Evolutionary conservation across 75 land plant species (phyloP).

Genomic region (Pinus taeda): DNA sequence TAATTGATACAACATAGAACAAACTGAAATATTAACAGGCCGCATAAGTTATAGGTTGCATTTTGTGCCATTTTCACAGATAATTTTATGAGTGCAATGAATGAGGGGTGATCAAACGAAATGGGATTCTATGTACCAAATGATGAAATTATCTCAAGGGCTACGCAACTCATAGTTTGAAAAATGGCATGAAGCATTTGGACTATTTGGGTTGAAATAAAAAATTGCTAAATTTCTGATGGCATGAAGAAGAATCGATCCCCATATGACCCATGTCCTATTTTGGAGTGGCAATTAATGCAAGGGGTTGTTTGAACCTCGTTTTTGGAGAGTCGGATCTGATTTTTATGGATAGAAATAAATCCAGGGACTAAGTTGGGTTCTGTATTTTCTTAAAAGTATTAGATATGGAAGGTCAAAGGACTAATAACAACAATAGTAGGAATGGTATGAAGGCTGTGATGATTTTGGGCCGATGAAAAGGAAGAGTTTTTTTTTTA

Average conservation of each 20-base stretch:
- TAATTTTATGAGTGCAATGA: not conserved
- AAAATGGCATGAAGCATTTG: slow-evolving; percentile 2
- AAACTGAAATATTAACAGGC: too few species aligned
- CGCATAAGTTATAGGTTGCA: not conserved
- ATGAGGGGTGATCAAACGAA: not conserved
- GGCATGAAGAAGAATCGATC: not conserved
- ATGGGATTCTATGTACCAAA: not conserved
- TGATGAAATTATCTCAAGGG: not conserved
- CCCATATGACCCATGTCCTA: not conserved
- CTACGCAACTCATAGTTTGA: not conserved
- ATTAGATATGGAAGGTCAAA: not conserved
- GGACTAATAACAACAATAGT: not conserved
- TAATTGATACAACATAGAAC: too few species aligned
- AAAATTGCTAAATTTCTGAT: not conserved
- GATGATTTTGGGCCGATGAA: not conserved
- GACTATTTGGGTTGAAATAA: slow-evolving; percentile 7
- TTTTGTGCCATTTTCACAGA: not conserved
- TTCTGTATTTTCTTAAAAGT: not conserved
- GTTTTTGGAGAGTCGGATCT: not conserved
- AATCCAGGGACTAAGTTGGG: not conserved
- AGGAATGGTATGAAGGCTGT: slow-evolving; percentile 12
- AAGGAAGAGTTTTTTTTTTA: slow-evolving; percentile 17
- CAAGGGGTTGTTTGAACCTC: not conserved
- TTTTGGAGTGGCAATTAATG: not conserved
- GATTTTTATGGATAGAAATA: not conserved